A percentile compares a stretch with the other conserved stretches of the same genome.
These are phyloP conservation scores for Musa beccarii DNA, from an alignment of 176 grass and related monocot genomes.

Conservation along the genomic window DNA sequence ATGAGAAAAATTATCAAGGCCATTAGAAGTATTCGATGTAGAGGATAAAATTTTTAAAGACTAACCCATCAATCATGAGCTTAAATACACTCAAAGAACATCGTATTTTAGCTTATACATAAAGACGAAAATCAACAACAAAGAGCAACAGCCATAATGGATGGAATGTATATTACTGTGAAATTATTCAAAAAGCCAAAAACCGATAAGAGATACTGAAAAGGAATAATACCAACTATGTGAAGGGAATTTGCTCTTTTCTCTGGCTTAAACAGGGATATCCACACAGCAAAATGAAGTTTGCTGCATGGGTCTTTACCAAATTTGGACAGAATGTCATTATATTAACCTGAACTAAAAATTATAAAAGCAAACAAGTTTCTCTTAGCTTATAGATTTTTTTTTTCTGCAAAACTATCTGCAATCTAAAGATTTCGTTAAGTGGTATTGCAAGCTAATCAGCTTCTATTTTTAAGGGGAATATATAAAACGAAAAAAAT, in stretches of 20 bases:
- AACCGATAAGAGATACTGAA: not conserved
- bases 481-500: no score
- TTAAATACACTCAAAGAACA: no score
- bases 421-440: not conserved
- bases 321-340: not conserved
- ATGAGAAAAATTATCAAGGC: slow-evolving; percentile 1
- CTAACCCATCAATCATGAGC: no score
- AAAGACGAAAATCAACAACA: not conserved
- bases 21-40: slow-evolving; percentile 3
- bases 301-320: not conserved
- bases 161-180: not conserved
- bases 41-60: not conserved
- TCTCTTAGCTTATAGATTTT: not conserved
- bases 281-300: not conserved
- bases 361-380: not conserved
- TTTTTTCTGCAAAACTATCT: not conserved
- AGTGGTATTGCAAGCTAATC: not conserved
- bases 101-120: no score
- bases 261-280: not conserved
- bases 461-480: not conserved
- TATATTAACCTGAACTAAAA: no score
- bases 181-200: not conserved
- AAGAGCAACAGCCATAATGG: not conserved
- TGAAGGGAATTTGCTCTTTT: no score
- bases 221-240: not conserved